These are phyloP conservation scores for Paramecium octaurelia DNA, from an alignment of 73 alveolate genomes.

Conservation along the genomic window DNA sequence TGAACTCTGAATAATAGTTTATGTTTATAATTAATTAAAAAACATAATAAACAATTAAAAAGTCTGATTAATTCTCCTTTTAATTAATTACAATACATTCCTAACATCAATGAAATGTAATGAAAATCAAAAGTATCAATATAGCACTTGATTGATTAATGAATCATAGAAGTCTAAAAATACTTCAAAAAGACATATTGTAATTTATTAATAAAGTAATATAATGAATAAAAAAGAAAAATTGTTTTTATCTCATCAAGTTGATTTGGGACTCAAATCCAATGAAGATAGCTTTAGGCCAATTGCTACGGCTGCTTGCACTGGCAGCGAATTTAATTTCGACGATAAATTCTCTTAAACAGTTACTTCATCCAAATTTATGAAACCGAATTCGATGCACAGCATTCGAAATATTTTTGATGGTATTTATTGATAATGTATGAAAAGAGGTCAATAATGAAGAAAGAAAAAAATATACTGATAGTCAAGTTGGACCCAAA, in stretches of 20 bases:
- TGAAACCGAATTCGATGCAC: neutral
- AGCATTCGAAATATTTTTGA: neutral
- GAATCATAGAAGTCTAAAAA: too few species aligned
- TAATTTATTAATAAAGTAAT: neutral
- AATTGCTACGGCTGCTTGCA: neutral
- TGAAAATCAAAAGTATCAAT: too few species aligned
- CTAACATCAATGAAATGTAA: too few species aligned
- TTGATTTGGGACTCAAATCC: neutral
- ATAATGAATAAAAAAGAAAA: neutral
- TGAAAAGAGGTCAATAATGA: neutral
- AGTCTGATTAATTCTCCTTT: too few species aligned
- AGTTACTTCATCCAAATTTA: neutral
- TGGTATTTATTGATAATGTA: neutral
- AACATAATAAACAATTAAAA: neutral
- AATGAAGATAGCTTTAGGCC: neutral
- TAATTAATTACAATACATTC: too few species aligned
- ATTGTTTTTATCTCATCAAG: neutral
- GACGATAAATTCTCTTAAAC: neutral
- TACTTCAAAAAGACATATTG: neutral
- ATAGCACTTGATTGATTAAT: too few species aligned
- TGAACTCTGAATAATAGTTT: neutral
- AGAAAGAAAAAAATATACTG: constrained; percentile 15
- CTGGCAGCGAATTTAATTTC: neutral
- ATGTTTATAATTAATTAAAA: neutral
- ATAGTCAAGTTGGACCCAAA: constrained; percentile 3